Evolutionary conservation across 345 rosid species (phyloP), one percentile per base, ranked within the genome.

Genomic region (Heritiera fomes): DNA sequence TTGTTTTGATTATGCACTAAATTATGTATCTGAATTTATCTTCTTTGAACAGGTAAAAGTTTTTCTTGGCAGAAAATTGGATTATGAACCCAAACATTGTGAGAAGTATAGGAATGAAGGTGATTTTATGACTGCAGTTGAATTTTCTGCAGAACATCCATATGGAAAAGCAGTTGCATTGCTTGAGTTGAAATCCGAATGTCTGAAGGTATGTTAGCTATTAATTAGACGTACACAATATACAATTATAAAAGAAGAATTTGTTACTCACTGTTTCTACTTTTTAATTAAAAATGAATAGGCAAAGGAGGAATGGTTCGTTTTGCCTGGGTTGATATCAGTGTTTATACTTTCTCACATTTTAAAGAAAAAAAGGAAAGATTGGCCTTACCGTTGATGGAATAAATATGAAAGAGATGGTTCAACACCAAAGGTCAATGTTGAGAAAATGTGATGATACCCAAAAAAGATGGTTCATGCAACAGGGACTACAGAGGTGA

Each of bases 161-260:
- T 96, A 92, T 75, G 99, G 99, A 2, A 93, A 88, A 82, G 90
- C 97, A 53, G 89, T 90, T 76, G 97, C 93, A 72, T 87, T 96
- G 86, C 83, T 94, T n/a, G 88, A 96, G 88, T 70, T 94, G 69
- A 91, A 90, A 80, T 82, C 80, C 8, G 90, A 94, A 55, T 70
- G 81, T 55, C 41, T 89, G 79, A 81, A 79, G 99, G 99, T 93
- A 90, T 45, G 75, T 32, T 64, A 14, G 59, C 32, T 69, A 20
- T 71, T 76, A 66, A 43, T 63, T 64, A 23, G 63, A 71, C 67
- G 64, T 78, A 28, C 53, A 38, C 2, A 70, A 50, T 68, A 30
- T 8, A 52, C 23, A 41, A 70, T 72, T 70, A 40, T 43, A 45
- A 68, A 72, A 58, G 47, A 9, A 65, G n/a, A 38, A 74, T 58